A percentile compares a stretch with the other conserved stretches of the same genome.
phyloP scores from a whole-genome alignment of 2,329 filamentous ascomycete genomes.

The Myrmaecium sp. region DNA sequence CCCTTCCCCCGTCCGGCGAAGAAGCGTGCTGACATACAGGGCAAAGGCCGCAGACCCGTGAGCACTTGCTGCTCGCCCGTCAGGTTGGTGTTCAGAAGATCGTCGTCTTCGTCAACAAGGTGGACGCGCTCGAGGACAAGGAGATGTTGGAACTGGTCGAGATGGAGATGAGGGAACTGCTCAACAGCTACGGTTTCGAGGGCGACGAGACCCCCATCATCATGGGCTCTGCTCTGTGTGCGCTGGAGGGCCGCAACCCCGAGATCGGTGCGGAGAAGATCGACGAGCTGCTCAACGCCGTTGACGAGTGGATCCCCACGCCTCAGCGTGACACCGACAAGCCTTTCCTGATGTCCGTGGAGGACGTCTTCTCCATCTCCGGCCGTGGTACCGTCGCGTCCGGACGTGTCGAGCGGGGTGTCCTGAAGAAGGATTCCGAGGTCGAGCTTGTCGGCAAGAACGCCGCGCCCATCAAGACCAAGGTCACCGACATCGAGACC shows the following conservation, averaged over 20 bases:
- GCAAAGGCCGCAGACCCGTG: constrained; percentile 74
- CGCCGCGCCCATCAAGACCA: constrained; percentile 75
- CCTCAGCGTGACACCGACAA: constrained; percentile 89
- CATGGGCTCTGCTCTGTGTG: constrained; percentile 91
- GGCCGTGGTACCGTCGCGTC: constrained; percentile 95
- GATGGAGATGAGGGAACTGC: constrained; percentile 99
- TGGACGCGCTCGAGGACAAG: constrained; percentile 90
- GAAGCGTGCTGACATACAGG: constrained; percentile 4
- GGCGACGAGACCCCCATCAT: constrained; percentile 95
- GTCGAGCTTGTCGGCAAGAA: constrained; percentile 90
- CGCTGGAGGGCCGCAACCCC: constrained; percentile 67
- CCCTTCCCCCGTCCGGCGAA: background rate
- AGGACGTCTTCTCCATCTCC: constrained; percentile 43
- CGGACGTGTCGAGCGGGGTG: constrained; percentile 90
- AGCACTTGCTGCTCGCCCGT: constrained; percentile 92
- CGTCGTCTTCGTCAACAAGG: constrained; percentile 99
- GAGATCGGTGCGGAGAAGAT: constrained; percentile 83
- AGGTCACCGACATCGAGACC: constrained; percentile 98
- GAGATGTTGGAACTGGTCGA: constrained; percentile 99
- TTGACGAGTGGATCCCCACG: constrained; percentile 93
- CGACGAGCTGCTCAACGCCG: constrained; percentile 74
- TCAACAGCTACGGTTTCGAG: constrained; percentile 86
- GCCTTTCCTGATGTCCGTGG: constrained; percentile 97
- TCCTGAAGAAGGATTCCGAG: constrained; percentile 83
- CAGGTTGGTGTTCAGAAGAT: constrained; percentile 97